Evolutionary conservation across 202 grass and related monocot species (phyloP), one percentile per base, ranked within the genome.

Genomic region (Elaeis oleifera): DNA sequence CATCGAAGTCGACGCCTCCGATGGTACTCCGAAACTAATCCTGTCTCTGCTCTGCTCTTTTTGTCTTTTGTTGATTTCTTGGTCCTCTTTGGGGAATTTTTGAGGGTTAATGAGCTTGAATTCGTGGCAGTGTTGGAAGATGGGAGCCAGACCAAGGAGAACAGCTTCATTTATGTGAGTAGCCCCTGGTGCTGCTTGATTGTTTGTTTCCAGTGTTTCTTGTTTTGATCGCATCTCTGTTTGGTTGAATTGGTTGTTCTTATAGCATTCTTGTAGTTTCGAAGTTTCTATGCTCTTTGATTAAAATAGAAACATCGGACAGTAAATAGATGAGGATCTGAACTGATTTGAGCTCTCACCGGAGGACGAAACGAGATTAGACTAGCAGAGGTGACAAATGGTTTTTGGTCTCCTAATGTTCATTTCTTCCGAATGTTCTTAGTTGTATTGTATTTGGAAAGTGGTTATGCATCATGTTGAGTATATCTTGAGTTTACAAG

Each of bases 1-100:
- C 54, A 92, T 97, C 79, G 88, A 97, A 14, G 94, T 97, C 22
- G 94, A 97, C 62, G 69, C 80, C 61, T 84, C 88, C 58, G 94
- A 97, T 1, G 94, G 94, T 89, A 85, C 28, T 32, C 4, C 16
- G 64, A 59, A 9, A 13, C 7, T 61, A 22, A n/a, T 27, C 4
- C 9, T 11, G 3, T 15, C 23, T 3, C 1, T 44, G 24, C 0
- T 3, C 6, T 44, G 25, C 8, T 25, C 8, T 19, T 24, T 28
- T 23, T 18, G 9, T 28, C 23, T 71, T 56, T 67, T 16, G 16
- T 16, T 11, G 27, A 48, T 70, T 17, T 70, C 36, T 44, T 14
- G 1, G 36, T 44, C 36, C 11, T 44, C 6, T 44, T 44, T 14
- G 36, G 36, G 36, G 36, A 13, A 44, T 65, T 78, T 26, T 25